Evolutionary conservation across 352 stramenopile species (phyloP).

Genomic region (Plasmopara halstedii): DNA sequence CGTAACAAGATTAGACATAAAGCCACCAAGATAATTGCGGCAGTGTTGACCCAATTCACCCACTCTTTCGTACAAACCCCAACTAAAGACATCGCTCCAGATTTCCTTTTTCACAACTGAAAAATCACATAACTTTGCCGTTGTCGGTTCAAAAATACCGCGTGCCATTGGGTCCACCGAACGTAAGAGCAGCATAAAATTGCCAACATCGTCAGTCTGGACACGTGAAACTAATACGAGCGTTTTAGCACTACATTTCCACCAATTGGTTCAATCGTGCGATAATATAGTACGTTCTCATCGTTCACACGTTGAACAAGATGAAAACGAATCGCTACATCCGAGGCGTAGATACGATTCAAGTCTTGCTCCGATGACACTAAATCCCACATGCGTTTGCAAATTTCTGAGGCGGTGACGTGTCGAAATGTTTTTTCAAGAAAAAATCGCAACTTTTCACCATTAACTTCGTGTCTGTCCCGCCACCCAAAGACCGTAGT

Average conservation of each 20-base stretch:
- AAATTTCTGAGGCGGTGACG: conserved; percentile 29
- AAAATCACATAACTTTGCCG: too few relatives aligned
- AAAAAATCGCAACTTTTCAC: conserved; percentile 50
- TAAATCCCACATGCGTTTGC: conserved; percentile 46
- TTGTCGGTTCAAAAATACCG: conserved; percentile 12
- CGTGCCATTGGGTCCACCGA: conserved; percentile 40
- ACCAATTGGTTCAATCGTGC: conserved; percentile 42
- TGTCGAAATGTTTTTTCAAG: conserved; percentile 54
- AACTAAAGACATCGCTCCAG: conserved; percentile 59
- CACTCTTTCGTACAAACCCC: conserved; percentile 45
- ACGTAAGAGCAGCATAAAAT: conserved; percentile 57
- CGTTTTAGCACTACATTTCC: conserved; percentile 36
- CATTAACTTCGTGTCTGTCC: conserved; percentile 39
- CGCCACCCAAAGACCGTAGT: conserved; percentile 59
- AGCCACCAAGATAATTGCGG: conserved; percentile 56
- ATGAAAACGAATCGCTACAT: conserved; percentile 39
- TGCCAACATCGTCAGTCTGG: conserved; percentile 34
- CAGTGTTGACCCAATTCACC: conserved; percentile 35
- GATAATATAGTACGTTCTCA: conserved; percentile 57
- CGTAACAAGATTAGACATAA: conserved; percentile 32
- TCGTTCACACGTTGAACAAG: conserved; percentile 47
- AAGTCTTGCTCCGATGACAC: conserved; percentile 44
- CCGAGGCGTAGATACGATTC: conserved; percentile 58
- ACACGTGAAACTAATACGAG: conserved; percentile 48
- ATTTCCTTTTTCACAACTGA: too few relatives aligned